phyloP scores from a whole-genome alignment of 805 yeast species.

The Kazachstania taianensis region DNA sequence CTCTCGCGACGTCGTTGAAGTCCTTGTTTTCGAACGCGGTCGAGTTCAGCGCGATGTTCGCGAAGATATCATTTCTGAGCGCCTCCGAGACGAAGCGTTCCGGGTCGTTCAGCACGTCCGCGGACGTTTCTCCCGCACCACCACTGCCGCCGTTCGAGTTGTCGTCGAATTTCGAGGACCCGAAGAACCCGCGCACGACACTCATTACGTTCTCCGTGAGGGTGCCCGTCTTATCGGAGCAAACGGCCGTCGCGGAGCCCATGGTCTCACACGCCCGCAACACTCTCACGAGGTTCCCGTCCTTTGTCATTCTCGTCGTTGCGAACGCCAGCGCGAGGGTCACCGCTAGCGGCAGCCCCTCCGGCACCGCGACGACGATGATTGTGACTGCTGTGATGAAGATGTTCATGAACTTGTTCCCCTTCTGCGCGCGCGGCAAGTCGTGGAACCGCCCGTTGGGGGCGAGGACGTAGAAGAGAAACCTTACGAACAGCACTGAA shows the following conservation, averaged over 20 bases:
- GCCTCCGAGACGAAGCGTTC: conserved; percentile 9
- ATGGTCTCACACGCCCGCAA: conserved; percentile 92
- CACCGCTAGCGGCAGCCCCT: conserved; percentile 95
- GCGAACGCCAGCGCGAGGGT: conserved; percentile 96
- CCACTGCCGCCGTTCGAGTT: conserved; percentile 18
- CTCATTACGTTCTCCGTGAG: conserved; percentile 90
- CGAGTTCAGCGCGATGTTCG: conserved; percentile 69
- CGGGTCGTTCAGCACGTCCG: conserved; percentile 6
- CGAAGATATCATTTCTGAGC: conserved; percentile 26
- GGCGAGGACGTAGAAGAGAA: conserved; percentile 47
- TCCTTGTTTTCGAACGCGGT: conserved; percentile 77
- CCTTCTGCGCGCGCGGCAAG: conserved; percentile 59
- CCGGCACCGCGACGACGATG: conserved; percentile 98
- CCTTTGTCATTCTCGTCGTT: conserved; percentile 94
- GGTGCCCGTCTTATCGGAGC: conserved; percentile 97
- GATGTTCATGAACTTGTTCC: conserved; percentile 72
- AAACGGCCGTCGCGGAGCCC: conserved; percentile 97
- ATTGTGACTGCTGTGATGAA: conserved; percentile 86
- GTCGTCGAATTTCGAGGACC: conserved; percentile 47
- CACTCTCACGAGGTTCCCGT: conserved; percentile 91
- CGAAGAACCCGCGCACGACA: conserved; percentile 69
- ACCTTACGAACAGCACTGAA: conserved; percentile 67
- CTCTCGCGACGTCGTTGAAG: conserved; percentile 1
- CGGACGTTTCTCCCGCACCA: not conserved
- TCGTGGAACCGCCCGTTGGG: conserved; percentile 33